Percentiles rank a stretch among this genome's conserved stretches.
These are phyloP conservation scores for Peziza echinospora DNA, from an alignment of 495 filamentous ascomycete genomes.

Conservation along the genomic window DNA sequence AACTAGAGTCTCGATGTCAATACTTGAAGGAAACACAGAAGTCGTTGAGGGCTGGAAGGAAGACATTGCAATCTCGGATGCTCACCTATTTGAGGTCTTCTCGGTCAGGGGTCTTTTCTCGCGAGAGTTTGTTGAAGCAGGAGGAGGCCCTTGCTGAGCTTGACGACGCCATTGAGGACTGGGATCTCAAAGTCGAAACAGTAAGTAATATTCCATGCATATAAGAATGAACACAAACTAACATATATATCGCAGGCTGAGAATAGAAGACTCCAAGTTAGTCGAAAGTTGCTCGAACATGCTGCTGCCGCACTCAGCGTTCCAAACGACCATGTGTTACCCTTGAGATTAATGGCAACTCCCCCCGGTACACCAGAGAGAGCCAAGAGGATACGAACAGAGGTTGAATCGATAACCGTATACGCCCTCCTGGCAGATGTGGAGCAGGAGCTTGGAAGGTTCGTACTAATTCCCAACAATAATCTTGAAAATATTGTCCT, in stretches of 20 bases:
- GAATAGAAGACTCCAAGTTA: conserved; percentile 42
- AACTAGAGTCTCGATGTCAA: conserved; percentile 47
- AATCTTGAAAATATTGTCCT: no score
- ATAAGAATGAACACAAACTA: conserved; percentile 1
- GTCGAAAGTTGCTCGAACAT: conserved; percentile 59
- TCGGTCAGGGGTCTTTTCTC: conserved; percentile 39
- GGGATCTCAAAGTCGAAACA: conserved; percentile 47
- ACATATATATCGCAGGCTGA: no score
- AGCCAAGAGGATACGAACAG: conserved; percentile 11
- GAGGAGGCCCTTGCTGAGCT: conserved; percentile 51
- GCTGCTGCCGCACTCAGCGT: conserved; percentile 34
- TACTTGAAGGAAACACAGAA: conserved; percentile 49
- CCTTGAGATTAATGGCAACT: conserved; percentile 11
- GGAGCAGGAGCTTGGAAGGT: conserved; percentile 29
- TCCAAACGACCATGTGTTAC: no score
- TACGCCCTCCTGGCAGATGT: conserved; percentile 40
- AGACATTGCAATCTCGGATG: conserved; percentile 45
- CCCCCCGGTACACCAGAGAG: conserved; percentile 24
- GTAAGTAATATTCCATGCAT: no score
- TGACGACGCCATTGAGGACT: conserved; percentile 53
- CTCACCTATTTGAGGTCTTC: conserved; percentile 44
- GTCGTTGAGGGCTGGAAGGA: conserved; percentile 42
- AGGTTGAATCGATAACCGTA: conserved; percentile 23
- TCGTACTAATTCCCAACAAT: no score
- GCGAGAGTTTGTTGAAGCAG: conserved; percentile 48